Evolutionary conservation across 140 eudicot species (phyloP).

Genomic region (Cichorium intybus): DNA sequence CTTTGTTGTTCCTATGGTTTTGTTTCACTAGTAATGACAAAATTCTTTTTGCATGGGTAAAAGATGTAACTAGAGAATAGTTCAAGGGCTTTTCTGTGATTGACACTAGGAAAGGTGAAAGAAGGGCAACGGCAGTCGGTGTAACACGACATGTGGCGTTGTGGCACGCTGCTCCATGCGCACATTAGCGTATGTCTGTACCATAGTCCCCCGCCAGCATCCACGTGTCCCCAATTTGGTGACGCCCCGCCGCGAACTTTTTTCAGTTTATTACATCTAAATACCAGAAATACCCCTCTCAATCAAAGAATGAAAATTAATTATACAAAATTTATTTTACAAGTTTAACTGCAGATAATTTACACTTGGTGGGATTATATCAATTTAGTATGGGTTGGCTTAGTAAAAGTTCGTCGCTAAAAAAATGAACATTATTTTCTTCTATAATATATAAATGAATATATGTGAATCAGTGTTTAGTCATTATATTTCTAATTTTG

Average conservation of each 20-base stretch:
- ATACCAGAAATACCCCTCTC: slow-evolving; percentile 1
- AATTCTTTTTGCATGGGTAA: not conserved
- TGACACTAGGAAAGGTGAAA: not conserved
- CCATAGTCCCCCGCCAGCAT: not conserved
- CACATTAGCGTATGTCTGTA: not conserved
- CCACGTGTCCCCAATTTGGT: slow-evolving; percentile 9
- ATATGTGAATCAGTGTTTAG: not conserved
- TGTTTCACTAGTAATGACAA: not conserved
- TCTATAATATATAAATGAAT: too few relatives aligned
- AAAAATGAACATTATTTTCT: too few relatives aligned
- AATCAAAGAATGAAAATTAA: too few relatives aligned
- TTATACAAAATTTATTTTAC: too few relatives aligned
- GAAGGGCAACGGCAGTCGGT: not conserved
- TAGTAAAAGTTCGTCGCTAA: too few relatives aligned
- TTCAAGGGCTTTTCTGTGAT: not conserved
- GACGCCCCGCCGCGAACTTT: not conserved
- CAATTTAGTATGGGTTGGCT: too few relatives aligned
- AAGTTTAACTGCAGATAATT: not conserved
- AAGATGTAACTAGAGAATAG: not conserved
- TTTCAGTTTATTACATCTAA: not conserved
- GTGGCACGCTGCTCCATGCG: slow-evolving; percentile 13
- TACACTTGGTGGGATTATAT: too few relatives aligned
- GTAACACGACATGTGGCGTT: slow-evolving; percentile 4
- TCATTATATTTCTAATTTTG: too few relatives aligned
- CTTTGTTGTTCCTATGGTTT: not conserved